phyloP scores from a whole-genome alignment of 441 rosid species.

The Breynia disticha region DNA sequence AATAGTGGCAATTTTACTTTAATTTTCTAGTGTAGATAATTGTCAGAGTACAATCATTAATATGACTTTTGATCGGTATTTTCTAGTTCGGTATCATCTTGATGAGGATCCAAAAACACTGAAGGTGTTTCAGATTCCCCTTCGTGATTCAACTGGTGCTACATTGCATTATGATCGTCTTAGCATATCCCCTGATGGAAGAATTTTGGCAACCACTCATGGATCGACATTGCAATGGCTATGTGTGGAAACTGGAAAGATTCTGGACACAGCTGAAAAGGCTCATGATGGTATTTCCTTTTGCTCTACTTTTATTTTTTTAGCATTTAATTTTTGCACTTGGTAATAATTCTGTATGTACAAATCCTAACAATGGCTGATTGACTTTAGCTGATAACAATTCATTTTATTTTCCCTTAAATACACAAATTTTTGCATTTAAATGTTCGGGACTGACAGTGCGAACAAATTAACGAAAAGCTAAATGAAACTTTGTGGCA shows the following conservation, averaged over 20 bases:
- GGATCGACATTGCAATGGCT: constrained; percentile 86
- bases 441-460: too few relatives aligned
- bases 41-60: constrained; percentile 7
- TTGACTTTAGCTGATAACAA: too few relatives aligned
- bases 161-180: constrained; percentile 71
- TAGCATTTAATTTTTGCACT: not conserved
- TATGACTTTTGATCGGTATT: constrained; percentile 14
- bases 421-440: too few relatives aligned
- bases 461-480: too few relatives aligned
- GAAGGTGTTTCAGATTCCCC: constrained; percentile 81
- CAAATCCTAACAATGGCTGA: too few relatives aligned
- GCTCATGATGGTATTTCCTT: constrained; percentile 76
- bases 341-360: too few relatives aligned
- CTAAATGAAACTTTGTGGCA: too few relatives aligned
- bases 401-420: too few relatives aligned
- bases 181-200: constrained; percentile 84
- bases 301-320: not conserved
- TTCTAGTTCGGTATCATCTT: constrained; percentile 89
- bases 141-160: constrained; percentile 52
- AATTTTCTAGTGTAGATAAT: constrained; percentile 2
- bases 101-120: constrained; percentile 96
- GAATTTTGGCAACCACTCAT: constrained; percentile 67
- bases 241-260: constrained; percentile 69
- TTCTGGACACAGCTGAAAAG: constrained; percentile 76
- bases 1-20: too few relatives aligned